Conservation (phyloP, 164 flowering plant species). For the Macadamia tetraphylla region DNA sequence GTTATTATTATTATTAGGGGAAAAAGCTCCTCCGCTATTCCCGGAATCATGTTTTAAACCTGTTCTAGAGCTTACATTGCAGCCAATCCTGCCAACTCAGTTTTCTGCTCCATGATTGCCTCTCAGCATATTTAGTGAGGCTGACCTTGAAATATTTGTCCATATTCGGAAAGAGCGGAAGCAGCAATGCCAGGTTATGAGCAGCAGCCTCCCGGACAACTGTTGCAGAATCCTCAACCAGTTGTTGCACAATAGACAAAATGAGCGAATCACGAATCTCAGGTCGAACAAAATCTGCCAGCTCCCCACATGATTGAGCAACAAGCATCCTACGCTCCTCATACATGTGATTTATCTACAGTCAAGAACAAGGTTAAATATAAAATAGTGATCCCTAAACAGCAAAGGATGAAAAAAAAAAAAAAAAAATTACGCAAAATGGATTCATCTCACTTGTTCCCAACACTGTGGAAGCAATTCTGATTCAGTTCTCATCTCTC, state of each 20-base stretch:
- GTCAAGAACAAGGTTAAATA: conserved; percentile 3
- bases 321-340: conserved; percentile 99
- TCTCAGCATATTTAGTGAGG: conserved; percentile 91
- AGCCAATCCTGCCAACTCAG: conserved; percentile 84
- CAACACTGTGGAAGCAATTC: conserved; percentile 99
- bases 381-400: neutral
- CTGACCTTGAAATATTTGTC: conserved; percentile 99
- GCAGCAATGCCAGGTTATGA: conserved; percentile 90
- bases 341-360: conserved; percentile 87
- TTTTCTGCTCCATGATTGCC: conserved; percentile 94
- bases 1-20: conserved; percentile 31
- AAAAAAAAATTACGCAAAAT: neutral
- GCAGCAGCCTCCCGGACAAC: conserved; percentile 99
- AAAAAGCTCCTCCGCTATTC: conserved; percentile 51
- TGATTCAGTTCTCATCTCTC: conserved; percentile 98
- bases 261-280: conserved; percentile 99
- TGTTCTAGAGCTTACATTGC: conserved; percentile 89
- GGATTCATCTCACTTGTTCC: conserved; percentile 73
- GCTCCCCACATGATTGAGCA: conserved; percentile 99
- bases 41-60: conserved; percentile 61
- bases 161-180: conserved; percentile 89
- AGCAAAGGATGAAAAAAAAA: neutral
- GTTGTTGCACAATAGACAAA: conserved; percentile 91
- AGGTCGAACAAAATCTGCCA: conserved; percentile 89
- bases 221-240: conserved; percentile 91